Percentiles rank a stretch among this genome's conserved stretches.
phyloP scores from a whole-genome alignment of 2,329 filamentous ascomycete genomes.

The Aspergillus quadrilineatus region DNA sequence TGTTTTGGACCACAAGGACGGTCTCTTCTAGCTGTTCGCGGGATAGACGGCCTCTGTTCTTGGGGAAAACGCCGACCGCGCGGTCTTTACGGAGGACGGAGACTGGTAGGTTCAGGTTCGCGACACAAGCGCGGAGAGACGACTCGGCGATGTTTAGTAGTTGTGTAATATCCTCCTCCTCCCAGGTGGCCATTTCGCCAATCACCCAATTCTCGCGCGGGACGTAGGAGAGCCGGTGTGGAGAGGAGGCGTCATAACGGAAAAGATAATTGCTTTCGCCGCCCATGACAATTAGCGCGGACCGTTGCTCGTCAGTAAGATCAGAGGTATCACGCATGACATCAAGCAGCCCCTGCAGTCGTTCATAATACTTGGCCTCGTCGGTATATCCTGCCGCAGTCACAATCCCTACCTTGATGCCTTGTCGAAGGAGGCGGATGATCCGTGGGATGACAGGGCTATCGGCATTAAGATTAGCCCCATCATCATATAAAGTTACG shows the following conservation, averaged over 20 bases:
- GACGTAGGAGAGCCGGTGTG: conserved; percentile 67
- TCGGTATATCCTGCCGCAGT: conserved; percentile 95
- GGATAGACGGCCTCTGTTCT: conserved; percentile 65
- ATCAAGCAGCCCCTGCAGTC: conserved; percentile 82
- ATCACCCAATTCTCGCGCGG: conserved; percentile 59
- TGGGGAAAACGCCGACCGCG: conserved; percentile 73
- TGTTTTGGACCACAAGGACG: conserved; percentile 89
- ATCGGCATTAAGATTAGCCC: conserved; percentile 69
- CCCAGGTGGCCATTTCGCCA: conserved; percentile 53
- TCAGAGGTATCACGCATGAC: conserved; percentile 64
- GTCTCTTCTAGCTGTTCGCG: conserved; percentile 94
- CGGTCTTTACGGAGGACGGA: conserved; percentile 83
- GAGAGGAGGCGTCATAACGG: conserved; percentile 65
- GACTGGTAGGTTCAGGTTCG: conserved; percentile 75
- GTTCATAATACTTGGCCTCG: conserved; percentile 78
- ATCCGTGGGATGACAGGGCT: conserved; percentile 74
- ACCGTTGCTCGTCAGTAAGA: conserved; percentile 66
- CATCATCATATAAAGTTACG: conserved; percentile 92
- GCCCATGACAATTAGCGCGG: conserved; percentile 85
- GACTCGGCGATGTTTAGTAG: conserved; percentile 88
- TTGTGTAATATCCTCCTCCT: conserved; percentile 67
- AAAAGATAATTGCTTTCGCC: conserved; percentile 97
- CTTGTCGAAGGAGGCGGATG: conserved; percentile 69
- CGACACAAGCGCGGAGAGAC: conserved; percentile 77
- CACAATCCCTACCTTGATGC: conserved; percentile 88